Evolutionary conservation across 2,329 filamentous ascomycete species (phyloP).

Genomic region (Myriangium duriaei): DNA sequence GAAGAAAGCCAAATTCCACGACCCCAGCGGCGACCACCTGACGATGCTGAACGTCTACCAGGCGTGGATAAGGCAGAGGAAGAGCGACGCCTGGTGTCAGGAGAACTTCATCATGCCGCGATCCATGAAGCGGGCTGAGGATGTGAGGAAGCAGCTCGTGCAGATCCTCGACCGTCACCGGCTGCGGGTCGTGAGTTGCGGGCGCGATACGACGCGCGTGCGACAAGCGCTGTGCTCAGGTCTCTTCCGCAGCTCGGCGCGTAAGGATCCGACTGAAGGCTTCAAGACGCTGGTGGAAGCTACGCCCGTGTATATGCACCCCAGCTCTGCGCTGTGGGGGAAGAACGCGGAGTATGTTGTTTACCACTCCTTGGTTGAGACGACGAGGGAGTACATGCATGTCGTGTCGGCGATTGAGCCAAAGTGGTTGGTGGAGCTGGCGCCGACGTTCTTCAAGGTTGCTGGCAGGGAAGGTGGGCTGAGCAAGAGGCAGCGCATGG

Average conservation of each 20-base stretch:
- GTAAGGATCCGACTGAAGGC: slow-evolving; percentile 91
- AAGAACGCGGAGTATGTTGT: slow-evolving; percentile 96
- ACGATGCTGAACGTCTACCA: slow-evolving; percentile 96
- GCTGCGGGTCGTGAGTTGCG: slow-evolving; percentile 71
- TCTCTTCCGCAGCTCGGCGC: slow-evolving; percentile 89
- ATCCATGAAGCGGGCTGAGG: slow-evolving; percentile 76
- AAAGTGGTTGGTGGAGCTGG: slow-evolving; percentile 85
- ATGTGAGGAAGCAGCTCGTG: slow-evolving; percentile 82
- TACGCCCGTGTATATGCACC: slow-evolving; percentile 90
- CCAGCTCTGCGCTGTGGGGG: slow-evolving; percentile 80
- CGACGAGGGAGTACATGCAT: slow-evolving; percentile 97
- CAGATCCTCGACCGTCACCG: slow-evolving; percentile 90
- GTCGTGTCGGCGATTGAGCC: slow-evolving; percentile 86
- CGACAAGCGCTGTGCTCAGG: slow-evolving; percentile 81
- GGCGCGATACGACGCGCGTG: slow-evolving; percentile 74
- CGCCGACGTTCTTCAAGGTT: slow-evolving; percentile 98
- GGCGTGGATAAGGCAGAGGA: slow-evolving; percentile 79
- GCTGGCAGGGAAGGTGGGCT: slow-evolving; percentile 66
- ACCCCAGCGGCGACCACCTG: slow-evolving; percentile 85
- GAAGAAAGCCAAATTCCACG: slow-evolving; percentile 96
- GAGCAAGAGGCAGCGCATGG: slow-evolving; percentile 83
- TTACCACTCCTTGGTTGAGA: slow-evolving; percentile 81
- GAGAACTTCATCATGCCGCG: slow-evolving; percentile 96
- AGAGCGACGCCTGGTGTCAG: slow-evolving; percentile 81
- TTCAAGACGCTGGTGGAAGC: slow-evolving; percentile 97